phyloP scores from a whole-genome alignment of 108 stramenopile genomes.

The Pseudonitzschia pungens region DNA sequence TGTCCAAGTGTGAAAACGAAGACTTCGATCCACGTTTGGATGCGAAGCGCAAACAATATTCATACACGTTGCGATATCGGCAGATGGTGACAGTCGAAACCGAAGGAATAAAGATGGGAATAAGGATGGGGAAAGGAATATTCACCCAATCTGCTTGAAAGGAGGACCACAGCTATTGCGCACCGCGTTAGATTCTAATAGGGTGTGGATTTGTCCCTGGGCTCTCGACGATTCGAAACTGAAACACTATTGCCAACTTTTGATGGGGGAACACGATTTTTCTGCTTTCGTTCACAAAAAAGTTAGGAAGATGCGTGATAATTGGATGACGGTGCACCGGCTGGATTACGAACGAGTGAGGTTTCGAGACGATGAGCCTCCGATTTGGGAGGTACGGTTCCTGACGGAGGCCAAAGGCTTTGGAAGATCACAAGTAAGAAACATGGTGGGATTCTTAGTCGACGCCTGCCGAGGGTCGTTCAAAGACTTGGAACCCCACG shows the following conservation, averaged over 20 bases:
- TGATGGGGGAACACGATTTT: conserved; percentile 67
- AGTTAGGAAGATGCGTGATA: conserved; percentile 42
- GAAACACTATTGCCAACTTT: conserved; percentile 39
- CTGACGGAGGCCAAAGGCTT: conserved; percentile 68
- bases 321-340: conserved; percentile 31
- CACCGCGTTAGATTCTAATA: conserved; percentile 49
- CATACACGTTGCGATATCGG: conserved; percentile 66
- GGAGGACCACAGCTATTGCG: conserved; percentile 54
- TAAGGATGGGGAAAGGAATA: not conserved
- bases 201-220: conserved; percentile 72
- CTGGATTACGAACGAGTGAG: conserved; percentile 22
- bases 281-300: conserved; percentile 70
- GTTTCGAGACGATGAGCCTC: conserved; percentile 32
- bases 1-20: conserved; percentile 31
- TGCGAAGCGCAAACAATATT: conserved; percentile 60
- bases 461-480: conserved; percentile 58
- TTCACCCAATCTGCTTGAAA: conserved; percentile 43
- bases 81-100: conserved; percentile 14
- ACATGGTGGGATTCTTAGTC: conserved; percentile 76
- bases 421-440: conserved; percentile 75
- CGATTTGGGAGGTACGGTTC: conserved; percentile 57
- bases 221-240: conserved; percentile 58
- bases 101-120: not conserved
- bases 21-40: conserved; percentile 68
- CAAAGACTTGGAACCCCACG: conserved; percentile 21